Evolutionary conservation across 1,284 basidiomycete genomes (phyloP), one percentile per base, ranked within the genome.

Genomic region (Vanrija humicola): DNA sequence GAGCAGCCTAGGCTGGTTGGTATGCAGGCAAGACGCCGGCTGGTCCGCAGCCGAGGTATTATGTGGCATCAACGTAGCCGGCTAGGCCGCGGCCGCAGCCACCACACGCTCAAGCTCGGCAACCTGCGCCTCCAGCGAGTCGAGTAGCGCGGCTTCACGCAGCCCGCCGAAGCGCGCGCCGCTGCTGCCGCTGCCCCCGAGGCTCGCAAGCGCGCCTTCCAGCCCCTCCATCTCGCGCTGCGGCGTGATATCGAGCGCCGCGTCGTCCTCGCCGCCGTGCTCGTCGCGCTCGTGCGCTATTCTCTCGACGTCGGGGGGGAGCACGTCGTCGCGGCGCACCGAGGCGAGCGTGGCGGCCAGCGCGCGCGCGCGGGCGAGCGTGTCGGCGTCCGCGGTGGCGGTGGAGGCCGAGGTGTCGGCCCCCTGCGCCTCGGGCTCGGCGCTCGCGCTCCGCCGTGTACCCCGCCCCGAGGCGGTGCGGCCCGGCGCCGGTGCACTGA

Each of bases 351-450:
- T 61, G 14, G 62, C 25, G 76, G 54, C 82, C 82, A 83, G 55
- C 84, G 81, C 62, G 81, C 82, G 64, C 76, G 81, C 62, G 78
- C 83, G 66, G 82, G 80, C 67, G 79, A 86, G 86, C 83, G 90
- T 7, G 84, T 86, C 16, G 79, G 75, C 5, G 21, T 23, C 21
- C 85, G 39, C 38, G 15, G 54, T 2, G 26, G n/a, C n/a, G n/a
- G n/a, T n/a, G n/a, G n/a, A n/a, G n/a, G n/a, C n/a, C n/a, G n/a
- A n/a, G n/a, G 34, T 15, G 34, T 9, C 34, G 10, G 29, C 18
- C 15, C 34, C 34, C 9, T 21, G 54, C n/a, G 0, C 55, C 21
- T 12, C 34, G 5, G 34, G 34, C 34, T 15, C 34, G 14, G 34
- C 12, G 12, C 12, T 14, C 34, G 34, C 34, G 34, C 34, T 34